These are phyloP conservation scores for Hypoxylon intermedium DNA, from an alignment of 495 filamentous ascomycete species.

Conservation along the genomic window DNA sequence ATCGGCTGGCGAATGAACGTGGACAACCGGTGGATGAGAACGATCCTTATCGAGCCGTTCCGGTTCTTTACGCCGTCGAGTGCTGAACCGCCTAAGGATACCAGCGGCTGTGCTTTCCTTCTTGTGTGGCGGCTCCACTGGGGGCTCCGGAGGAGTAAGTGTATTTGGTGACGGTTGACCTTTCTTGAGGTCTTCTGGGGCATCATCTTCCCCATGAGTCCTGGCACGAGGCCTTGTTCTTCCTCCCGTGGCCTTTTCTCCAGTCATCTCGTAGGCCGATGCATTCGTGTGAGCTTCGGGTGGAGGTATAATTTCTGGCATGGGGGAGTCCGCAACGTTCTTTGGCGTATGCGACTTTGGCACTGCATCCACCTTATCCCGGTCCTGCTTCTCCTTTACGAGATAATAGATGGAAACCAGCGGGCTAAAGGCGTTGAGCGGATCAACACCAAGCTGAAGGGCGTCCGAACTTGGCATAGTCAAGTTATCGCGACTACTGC, in stretches of 20 bases:
- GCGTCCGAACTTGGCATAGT: constrained; percentile 85
- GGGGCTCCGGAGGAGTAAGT: constrained; percentile 56
- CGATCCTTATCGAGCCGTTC: constrained; percentile 63
- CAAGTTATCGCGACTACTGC: constrained; percentile 85
- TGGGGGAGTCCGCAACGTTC: constrained; percentile 43
- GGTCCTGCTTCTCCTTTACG: constrained; percentile 90
- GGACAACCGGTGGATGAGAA: constrained; percentile 71
- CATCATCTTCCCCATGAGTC: constrained; percentile 95
- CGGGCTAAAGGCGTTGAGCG: constrained; percentile 91
- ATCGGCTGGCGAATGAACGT: constrained; percentile 76
- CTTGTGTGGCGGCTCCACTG: constrained; percentile 69
- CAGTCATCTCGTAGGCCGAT: constrained; percentile 77
- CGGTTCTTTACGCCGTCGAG: constrained; percentile 70
- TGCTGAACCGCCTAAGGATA: constrained; percentile 90
- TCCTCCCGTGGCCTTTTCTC: constrained; percentile 78
- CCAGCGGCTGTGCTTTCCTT: constrained; percentile 89
- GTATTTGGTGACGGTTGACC: constrained; percentile 62
- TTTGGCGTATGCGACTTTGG: constrained; percentile 69
- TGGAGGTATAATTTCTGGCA: constrained; percentile 77
- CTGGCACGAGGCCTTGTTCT: constrained; percentile 83
- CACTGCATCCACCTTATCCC: constrained; percentile 69
- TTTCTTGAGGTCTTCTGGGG: constrained; percentile 76
- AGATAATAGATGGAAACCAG: constrained; percentile 95
- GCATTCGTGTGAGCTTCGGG: constrained; percentile 92
- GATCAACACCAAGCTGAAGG: constrained; percentile 82